A percentile compares a stretch with the other conserved stretches of the same genome.
Evolutionary conservation across 2,329 filamentous ascomycete species (phyloP).

Genomic region (Trichoderma koningii): DNA sequence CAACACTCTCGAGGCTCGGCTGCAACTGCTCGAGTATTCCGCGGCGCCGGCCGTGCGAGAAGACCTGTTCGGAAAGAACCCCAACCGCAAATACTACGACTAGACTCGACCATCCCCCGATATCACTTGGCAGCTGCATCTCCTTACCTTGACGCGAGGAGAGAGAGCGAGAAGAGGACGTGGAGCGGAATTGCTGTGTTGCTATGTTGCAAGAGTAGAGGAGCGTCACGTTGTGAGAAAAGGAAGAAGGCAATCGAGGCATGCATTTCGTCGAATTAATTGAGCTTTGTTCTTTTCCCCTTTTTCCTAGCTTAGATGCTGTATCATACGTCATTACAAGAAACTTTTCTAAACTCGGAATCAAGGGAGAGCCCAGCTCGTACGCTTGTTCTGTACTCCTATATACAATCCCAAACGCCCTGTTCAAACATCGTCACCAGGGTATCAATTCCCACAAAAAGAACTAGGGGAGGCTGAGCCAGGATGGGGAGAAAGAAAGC

Average conservation of each 20-base stretch:
- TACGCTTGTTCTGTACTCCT: background rate
- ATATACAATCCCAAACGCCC: constrained; percentile 2
- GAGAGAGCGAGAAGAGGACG: background rate
- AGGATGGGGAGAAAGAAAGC: background rate
- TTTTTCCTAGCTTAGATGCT: constrained; percentile 41
- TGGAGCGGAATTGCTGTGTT: background rate
- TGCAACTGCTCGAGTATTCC: constrained; percentile 80
- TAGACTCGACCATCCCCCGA: constrained; percentile 50
- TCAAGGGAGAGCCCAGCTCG: background rate
- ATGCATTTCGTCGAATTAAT: constrained; percentile 25
- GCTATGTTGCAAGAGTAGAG: background rate
- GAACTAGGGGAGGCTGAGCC: too few relatives aligned
- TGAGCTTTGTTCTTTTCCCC: constrained; percentile 18
- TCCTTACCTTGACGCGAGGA: constrained; percentile 13
- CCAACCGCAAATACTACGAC: constrained; percentile 93
- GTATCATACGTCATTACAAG: constrained; percentile 37
- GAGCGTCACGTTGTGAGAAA: constrained; percentile 6
- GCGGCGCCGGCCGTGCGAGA: constrained; percentile 82
- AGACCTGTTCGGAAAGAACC: constrained; percentile 89
- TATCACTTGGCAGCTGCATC: constrained; percentile 18
- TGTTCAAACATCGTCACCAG: background rate
- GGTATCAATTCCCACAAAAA: background rate
- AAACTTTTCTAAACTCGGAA: constrained; percentile 24
- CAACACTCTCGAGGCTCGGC: constrained; percentile 93
- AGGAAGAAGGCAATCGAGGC: constrained; percentile 4